Base-by-base conservation (phyloP, 495 filamentous ascomycete genomes). In the Hypoxylon cercidicola region DNA sequence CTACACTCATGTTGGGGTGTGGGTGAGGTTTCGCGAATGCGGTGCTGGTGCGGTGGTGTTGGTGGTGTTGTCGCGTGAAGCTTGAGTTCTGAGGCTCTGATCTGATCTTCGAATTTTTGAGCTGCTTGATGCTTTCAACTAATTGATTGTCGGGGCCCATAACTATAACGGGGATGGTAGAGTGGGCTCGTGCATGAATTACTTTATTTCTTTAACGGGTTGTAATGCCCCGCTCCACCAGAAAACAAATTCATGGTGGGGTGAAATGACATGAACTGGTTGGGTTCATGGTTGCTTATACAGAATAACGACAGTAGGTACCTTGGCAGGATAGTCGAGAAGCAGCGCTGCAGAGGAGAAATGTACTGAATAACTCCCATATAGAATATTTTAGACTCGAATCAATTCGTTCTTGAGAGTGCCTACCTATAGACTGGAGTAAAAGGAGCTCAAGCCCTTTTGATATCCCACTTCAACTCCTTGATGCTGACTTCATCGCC, bases 391-490 rank as follows among this genome's bases (percentile, higher is more conserved):
- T 32, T 10, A 32, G 30, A 32, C 30, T 32, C 9, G 10, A 32
- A 9, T 32, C 30, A 11, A 34, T 18, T 49, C n/a, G 9, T 28
- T 25, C 10, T 35, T 37, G 5, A 13, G 15, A 15, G 9, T 40
- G 4, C 10, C 1, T 4, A 21, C 16, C 28, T 53, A 8, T 12
- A 3, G 1, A 25, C 5, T 7, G 23, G 4, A 35, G 13, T 16
- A 7, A 53, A 1, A 41, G 18, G 21, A 32, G 1, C 37, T 71
- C 62, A 91, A 9, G 84, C 84, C 56, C 90, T 81, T 63, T 86
- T 85, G 62, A 99, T 89, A 64, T 90, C 87, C 93, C 93, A 99
- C 68, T 85, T 92, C 48, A 97, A 61, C 41, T 97, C 93, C 78
- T 94, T 97, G 71, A 99, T 93, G 72, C 89, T 81, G 13, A 83